Evolutionary conservation across 192 early-diverging fungal genomes (phyloP).

Genomic region (Backusella circina): DNA sequence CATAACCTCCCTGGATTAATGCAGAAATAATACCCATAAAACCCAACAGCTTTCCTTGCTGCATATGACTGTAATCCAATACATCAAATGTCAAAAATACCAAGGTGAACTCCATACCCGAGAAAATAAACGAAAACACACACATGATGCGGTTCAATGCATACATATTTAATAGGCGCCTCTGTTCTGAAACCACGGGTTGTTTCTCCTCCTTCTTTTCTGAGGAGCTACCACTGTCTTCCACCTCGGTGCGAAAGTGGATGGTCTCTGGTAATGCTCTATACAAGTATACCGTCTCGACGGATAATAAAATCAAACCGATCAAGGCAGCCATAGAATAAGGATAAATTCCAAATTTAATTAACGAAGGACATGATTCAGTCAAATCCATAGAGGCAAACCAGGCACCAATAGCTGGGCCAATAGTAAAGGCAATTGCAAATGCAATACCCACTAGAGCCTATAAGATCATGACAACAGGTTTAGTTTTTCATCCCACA

Average conservation of each 20-base stretch:
- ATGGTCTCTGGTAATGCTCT: constrained; percentile 74
- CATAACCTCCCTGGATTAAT: constrained; percentile 90
- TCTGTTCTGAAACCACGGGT: neutral
- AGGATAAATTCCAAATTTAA: constrained; percentile 54
- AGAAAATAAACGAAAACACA: constrained; percentile 87
- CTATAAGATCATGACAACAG: constrained; percentile 33
- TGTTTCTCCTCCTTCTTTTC: neutral
- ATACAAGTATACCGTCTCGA: constrained; percentile 81
- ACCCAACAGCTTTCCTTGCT: constrained; percentile 86
- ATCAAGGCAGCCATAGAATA: constrained; percentile 89
- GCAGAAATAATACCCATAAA: constrained; percentile 87
- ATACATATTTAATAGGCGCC: constrained; percentile 31
- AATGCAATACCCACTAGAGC: constrained; percentile 97
- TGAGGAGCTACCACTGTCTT: neutral
- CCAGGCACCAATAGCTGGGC: constrained; percentile 85
- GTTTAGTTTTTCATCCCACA: neutral
- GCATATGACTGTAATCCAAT: constrained; percentile 79
- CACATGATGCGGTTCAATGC: constrained; percentile 77
- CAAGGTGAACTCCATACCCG: constrained; percentile 98
- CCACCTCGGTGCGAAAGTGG: constrained; percentile 16
- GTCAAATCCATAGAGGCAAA: constrained; percentile 60
- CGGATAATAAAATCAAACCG: constrained; percentile 74
- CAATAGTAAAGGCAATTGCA: constrained; percentile 92
- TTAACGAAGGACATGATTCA: constrained; percentile 33
- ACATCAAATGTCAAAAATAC: constrained; percentile 95